A percentile compares a stretch with the other conserved stretches of the same genome.
Conservation (phyloP, 2,329 filamentous ascomycete species). For the Talaromyces sp. region DNA sequence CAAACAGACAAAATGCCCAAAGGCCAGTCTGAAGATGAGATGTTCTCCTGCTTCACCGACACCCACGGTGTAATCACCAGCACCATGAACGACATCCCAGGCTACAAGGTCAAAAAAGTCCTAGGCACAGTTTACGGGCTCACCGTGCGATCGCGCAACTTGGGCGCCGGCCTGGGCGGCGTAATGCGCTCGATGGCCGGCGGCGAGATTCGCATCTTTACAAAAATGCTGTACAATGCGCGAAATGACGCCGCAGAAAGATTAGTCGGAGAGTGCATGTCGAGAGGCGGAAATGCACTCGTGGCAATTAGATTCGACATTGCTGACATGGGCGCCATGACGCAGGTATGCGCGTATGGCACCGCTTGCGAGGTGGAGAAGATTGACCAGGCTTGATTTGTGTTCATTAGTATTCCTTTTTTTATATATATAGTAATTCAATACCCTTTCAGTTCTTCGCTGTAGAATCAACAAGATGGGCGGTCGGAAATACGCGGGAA, state of each 20-base stretch:
- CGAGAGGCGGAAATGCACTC: conserved; percentile 56
- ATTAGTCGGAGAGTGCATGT: conserved; percentile 54
- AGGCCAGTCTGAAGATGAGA: conserved; percentile 11
- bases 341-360: conserved; percentile 58
- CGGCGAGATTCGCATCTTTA: conserved; percentile 58
- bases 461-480: too few species aligned
- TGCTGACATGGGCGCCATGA: conserved; percentile 51
- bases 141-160: conserved; percentile 56
- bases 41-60: conserved; percentile 52
- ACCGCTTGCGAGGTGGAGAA: conserved; percentile 57
- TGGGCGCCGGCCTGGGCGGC: conserved; percentile 54
- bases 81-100: conserved; percentile 61
- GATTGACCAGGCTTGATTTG: conserved; percentile 35
- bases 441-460: neutral
- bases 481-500: too few species aligned
- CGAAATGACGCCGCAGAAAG: conserved; percentile 57
- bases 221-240: conserved; percentile 55
- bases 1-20: neutral
- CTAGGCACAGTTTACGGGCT: conserved; percentile 57
- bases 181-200: conserved; percentile 55
- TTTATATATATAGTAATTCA: neutral
- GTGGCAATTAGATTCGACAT: conserved; percentile 58
- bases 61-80: conserved; percentile 59
- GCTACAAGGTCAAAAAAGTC: conserved; percentile 55
- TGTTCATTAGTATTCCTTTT: neutral